Evolutionary conservation across 306 rosid species (phyloP).

Genomic region (Spatholobus suberectus): DNA sequence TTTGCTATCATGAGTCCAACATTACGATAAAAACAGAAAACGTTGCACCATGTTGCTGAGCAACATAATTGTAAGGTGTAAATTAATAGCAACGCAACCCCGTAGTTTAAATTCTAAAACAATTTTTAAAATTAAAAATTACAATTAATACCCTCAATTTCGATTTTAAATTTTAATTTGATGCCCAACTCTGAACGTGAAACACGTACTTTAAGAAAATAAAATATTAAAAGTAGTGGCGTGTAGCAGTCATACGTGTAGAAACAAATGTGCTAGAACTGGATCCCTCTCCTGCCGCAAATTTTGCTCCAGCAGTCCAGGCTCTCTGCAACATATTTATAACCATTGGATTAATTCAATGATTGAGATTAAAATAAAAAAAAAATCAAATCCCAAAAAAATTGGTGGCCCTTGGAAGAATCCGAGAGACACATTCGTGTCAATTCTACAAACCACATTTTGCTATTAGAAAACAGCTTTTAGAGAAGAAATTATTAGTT

Average conservation of each 20-base stretch:
- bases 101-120: background rate
- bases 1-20: conserved; percentile 31
- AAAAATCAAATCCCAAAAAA: too few relatives aligned
- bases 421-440: background rate
- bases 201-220: background rate
- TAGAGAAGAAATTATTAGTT: too few relatives aligned
- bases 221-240: background rate
- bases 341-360: background rate
- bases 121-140: background rate
- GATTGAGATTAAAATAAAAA: too few relatives aligned
- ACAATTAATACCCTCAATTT: background rate
- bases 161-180: background rate
- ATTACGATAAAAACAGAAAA: conserved; percentile 19
- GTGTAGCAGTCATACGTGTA: background rate
- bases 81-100: too few relatives aligned
- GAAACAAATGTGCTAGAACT: background rate
- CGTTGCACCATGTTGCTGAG: conserved; percentile 12
- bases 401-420: background rate
- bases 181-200: background rate
- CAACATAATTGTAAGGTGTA: conserved; percentile 17
- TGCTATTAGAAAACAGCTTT: background rate
- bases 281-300: too few relatives aligned
- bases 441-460: background rate
- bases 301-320: too few relatives aligned
- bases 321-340: background rate